phyloP scores from a whole-genome alignment of 306 rosid genomes.

The Canavalia ensiformis region DNA sequence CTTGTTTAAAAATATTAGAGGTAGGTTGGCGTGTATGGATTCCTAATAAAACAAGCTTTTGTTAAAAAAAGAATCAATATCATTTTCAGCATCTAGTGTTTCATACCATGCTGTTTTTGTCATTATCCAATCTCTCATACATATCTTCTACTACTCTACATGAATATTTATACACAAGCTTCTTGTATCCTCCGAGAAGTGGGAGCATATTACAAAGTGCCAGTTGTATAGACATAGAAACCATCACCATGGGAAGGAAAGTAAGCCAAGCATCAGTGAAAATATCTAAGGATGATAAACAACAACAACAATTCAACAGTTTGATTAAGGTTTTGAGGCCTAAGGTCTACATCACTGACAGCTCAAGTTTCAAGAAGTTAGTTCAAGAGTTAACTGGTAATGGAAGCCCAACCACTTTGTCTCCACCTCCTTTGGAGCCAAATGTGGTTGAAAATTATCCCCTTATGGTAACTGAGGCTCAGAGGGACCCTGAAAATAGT shows the following conservation, averaged over 20 bases:
- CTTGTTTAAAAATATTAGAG: not conserved
- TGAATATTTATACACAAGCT: conserved; percentile 53
- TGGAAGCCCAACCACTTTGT: conserved; percentile 39
- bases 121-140: conserved; percentile 42
- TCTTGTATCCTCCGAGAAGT: conserved; percentile 63
- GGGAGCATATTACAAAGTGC: conserved; percentile 65
- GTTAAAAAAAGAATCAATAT: conserved; percentile 44
- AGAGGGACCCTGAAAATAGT: conserved; percentile 32
- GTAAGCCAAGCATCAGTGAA: conserved; percentile 50
- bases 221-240: conserved; percentile 56
- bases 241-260: conserved; percentile 59
- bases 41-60: conserved; percentile 15
- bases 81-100: conserved; percentile 64
- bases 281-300: conserved; percentile 50
- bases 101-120: conserved; percentile 36
- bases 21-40: not conserved
- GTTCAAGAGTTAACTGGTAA: conserved; percentile 68
- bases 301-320: conserved; percentile 51
- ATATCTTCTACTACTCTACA: conserved; percentile 44
- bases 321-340: conserved; percentile 60
- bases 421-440: conserved; percentile 43
- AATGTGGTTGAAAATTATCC: conserved; percentile 17
- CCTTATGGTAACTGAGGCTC: conserved; percentile 9
- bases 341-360: conserved; percentile 60
- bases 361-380: conserved; percentile 59